Percentiles rank a stretch among this genome's conserved stretches.
Evolutionary conservation across 2,329 filamentous ascomycete genomes (phyloP).

Genomic region (Malbranchea cinnamomea): DNA sequence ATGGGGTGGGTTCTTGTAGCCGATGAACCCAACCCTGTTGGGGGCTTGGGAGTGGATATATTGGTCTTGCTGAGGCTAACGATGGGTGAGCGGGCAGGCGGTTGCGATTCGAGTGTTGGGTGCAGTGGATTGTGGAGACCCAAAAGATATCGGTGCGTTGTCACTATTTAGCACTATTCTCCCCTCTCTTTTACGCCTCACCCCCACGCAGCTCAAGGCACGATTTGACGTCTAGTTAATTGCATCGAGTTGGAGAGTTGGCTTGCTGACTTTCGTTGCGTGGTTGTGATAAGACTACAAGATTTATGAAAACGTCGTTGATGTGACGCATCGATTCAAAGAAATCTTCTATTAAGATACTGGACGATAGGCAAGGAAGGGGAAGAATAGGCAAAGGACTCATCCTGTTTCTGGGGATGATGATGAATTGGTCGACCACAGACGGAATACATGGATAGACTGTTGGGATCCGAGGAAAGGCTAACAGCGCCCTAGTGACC

Average conservation of each 20-base stretch:
- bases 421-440: too few relatives aligned
- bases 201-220: constrained; percentile 1
- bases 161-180: too few relatives aligned
- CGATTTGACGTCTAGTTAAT: constrained; percentile 5
- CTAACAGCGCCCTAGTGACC: too few relatives aligned
- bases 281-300: constrained; percentile 47
- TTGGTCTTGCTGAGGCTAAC: background rate
- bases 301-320: constrained; percentile 64
- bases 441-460: too few relatives aligned
- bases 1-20: constrained; percentile 17
- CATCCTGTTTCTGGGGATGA: too few relatives aligned
- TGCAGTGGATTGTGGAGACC: constrained; percentile 28
- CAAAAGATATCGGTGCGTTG: constrained; percentile 24
- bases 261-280: too few relatives aligned
- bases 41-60: background rate
- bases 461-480: too few relatives aligned
- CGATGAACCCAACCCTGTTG: background rate
- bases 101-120: constrained; percentile 28
- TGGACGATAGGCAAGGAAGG: too few relatives aligned
- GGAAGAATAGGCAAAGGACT: too few relatives aligned
- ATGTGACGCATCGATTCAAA: constrained; percentile 68
- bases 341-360: constrained; percentile 54
- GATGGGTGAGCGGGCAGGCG: constrained; percentile 14
- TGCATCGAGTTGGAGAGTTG: too few relatives aligned
- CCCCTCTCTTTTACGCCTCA: too few relatives aligned